Base-by-base conservation (phyloP, 192 early-diverging fungal genomes). In the Anaeromyces robustus region DNA sequence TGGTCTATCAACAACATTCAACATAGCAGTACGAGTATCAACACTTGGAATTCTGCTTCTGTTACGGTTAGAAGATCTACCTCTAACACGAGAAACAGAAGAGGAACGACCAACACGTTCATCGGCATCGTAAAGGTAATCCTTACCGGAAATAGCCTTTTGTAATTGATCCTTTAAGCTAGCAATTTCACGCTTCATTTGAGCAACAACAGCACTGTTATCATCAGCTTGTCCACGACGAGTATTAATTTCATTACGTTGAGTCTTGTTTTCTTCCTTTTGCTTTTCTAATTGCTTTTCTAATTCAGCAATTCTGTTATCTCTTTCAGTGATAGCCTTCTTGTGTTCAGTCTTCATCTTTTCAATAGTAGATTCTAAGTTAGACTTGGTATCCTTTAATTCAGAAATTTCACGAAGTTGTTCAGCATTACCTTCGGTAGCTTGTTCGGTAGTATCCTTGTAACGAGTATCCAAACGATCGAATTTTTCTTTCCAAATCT, bases 401-500 rank as follows among this genome's bases (percentile, higher is more conserved):
- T 68, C 52, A 68, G 52, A 26, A n/a, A 68, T 68, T 68, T 68
- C 52, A 68, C 52, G 52, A n/a, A n/a, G 22, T 68, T 68, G 52
- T 68, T 68, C 52, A 68, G 52, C 52, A 68, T n/a, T 68, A n/a
- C 52, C 52, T 68, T 68, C 52, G 11, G 17, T 26, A n/a, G 26
- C 26, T n/a, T 68, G 52, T 68, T 68, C 52, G 26, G 26, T 68
- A n/a, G 22, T 26, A n/a, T 68, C 52, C 52, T 68, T 68, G 52
- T n/a, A 68, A 68, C 52, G 52, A n/a, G 87, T 80, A 77, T 93
- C 92, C 81, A 89, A 86, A 80, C 90, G 91, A 77, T 90, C 89
- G 84, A 92, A 91, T 82, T 90, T 92, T 77, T 95, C 93, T 84
- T 86, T 92, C 93, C 91, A 94, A 77, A 32, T 82, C 37, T 85